phyloP scores from a whole-genome alignment of 2,329 filamentous ascomycete species.

The Penicillium sp. region DNA sequence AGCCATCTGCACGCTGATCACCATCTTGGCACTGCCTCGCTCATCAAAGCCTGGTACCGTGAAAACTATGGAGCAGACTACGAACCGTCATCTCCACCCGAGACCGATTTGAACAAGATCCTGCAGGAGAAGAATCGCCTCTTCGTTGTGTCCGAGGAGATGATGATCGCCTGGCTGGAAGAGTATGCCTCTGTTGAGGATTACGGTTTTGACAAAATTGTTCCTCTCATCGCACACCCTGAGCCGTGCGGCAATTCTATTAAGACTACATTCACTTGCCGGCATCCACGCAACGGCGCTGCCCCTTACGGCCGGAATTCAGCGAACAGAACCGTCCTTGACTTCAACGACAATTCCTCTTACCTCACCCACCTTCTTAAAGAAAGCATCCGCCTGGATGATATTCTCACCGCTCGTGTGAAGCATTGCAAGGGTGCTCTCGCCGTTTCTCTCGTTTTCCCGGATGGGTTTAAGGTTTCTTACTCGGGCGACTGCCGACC shows the following conservation, averaged over 20 bases:
- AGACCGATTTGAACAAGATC: slow-evolving; percentile 36
- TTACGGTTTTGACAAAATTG: slow-evolving; percentile 62
- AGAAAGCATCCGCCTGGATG: slow-evolving; percentile 59
- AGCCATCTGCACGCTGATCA: slow-evolving; percentile 96
- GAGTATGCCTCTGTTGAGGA: slow-evolving; percentile 80
- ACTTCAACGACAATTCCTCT: slow-evolving; percentile 26
- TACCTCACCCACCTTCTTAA: slow-evolving; percentile 43
- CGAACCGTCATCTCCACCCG: slow-evolving; percentile 40
- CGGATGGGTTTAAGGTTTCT: slow-evolving; percentile 76
- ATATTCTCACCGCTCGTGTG: slow-evolving; percentile 67
- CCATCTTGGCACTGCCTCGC: slow-evolving; percentile 76
- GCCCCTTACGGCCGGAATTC: slow-evolving; percentile 22
- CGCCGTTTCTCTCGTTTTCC: slow-evolving; percentile 74
- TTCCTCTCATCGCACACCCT: slow-evolving; percentile 48
- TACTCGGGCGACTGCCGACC: slow-evolving; percentile 96
- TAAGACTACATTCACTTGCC: slow-evolving; percentile 30
- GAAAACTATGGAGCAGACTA: slow-evolving; percentile 49
- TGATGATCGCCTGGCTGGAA: slow-evolving; percentile 72
- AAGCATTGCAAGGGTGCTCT: slow-evolving; percentile 76
- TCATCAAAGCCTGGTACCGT: slow-evolving; percentile 78
- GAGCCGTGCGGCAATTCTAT: slow-evolving; percentile 16
- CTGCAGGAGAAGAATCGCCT: slow-evolving; percentile 49
- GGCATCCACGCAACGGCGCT: slow-evolving; percentile 28
- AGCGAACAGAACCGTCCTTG: slow-evolving; percentile 20
- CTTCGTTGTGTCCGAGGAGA: slow-evolving; percentile 65